Base-by-base conservation (phyloP, 495 filamentous ascomycete species). In the Hypoxylon intermedium region DNA sequence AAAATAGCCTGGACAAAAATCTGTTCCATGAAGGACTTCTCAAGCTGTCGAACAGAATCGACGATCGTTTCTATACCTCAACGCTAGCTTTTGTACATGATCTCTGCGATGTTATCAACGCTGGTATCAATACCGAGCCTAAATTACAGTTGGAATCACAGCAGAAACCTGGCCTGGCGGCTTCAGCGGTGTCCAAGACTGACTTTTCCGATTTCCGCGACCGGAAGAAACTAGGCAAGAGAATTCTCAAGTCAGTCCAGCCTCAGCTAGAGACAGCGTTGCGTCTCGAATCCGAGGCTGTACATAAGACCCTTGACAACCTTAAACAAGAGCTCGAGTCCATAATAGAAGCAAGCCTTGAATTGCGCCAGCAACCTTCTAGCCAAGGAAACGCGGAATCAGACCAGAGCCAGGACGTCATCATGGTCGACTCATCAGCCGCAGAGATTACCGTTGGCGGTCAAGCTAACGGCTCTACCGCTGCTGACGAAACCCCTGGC, bases 161-260 rank as follows among this genome's bases (percentile, higher is more conserved):
- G n/a, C 58, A 54, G 0, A 67, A 66, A 23, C 37, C 52, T 1
- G 74, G 76, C 9, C 20, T 63, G 7, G 43, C 64, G 12, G 63
- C 69, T 30, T 53, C 40, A 4, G 70, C 64, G 1, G 67, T 69
- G n/a, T 57, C 65, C 11, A 77, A 77, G 31, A 63, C 57, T 38
- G 73, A 68, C 54, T 75, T 68, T 30, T 65, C 68, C 16, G 77
- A 77, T 34, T 65, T 59, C 24, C 67, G 65, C 34, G 73, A 77
- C 48, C 80, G 90, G 15, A 86, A 78, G 52, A 71, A 85, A 66
- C 75, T 91, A 21, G 93, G 88, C 11, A 96, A 93, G 70, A 82
- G 90, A 37, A 92, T 97, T 45, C 80, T 96, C 55, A 91, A 90
- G 71, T 82, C 85, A 2, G 81, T 96, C 19, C 89, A 94, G 68